Evolutionary conservation across 306 rosid genomes (phyloP).

Genomic region (Glycine latifolia): DNA sequence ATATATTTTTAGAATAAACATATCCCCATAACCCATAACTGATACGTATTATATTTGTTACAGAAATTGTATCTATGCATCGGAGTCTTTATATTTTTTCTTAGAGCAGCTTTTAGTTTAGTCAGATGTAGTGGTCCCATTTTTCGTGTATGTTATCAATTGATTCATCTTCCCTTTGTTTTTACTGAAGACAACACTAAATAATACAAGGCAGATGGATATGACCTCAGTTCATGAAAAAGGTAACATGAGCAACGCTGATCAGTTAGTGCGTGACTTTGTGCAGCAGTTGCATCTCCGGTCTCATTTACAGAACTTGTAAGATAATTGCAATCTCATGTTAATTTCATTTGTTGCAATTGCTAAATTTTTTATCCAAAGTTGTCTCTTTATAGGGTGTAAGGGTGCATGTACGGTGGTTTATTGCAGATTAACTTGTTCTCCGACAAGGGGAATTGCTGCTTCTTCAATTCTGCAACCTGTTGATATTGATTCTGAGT

Average conservation of each 20-base stretch:
- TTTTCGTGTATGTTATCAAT: constrained; percentile 11
- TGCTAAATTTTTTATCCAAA: constrained; percentile 29
- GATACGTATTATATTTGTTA: background rate
- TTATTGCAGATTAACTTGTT: constrained; percentile 67
- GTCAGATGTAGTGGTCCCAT: background rate
- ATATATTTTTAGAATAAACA: background rate
- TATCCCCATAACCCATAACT: background rate
- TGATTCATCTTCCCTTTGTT: constrained; percentile 39
- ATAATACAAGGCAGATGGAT: constrained; percentile 60
- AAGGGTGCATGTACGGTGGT: constrained; percentile 23
- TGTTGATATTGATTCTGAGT: constrained; percentile 37
- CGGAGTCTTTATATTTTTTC: background rate
- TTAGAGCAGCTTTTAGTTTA: constrained; percentile 12
- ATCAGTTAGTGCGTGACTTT: constrained; percentile 58
- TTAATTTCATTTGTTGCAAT: constrained; percentile 23
- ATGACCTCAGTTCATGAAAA: constrained; percentile 56
- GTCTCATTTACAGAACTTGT: constrained; percentile 71
- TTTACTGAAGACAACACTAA: constrained; percentile 59
- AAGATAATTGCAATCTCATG: constrained; percentile 50
- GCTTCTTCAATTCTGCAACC: constrained; percentile 41
- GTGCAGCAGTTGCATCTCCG: constrained; percentile 65
- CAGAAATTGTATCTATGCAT: background rate
- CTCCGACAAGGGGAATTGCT: constrained; percentile 42
- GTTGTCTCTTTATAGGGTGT: constrained; percentile 29
- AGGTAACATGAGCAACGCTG: constrained; percentile 39